phyloP scores from a whole-genome alignment of 2,329 filamentous ascomycete genomes.

The Venturia aucupariae region DNA sequence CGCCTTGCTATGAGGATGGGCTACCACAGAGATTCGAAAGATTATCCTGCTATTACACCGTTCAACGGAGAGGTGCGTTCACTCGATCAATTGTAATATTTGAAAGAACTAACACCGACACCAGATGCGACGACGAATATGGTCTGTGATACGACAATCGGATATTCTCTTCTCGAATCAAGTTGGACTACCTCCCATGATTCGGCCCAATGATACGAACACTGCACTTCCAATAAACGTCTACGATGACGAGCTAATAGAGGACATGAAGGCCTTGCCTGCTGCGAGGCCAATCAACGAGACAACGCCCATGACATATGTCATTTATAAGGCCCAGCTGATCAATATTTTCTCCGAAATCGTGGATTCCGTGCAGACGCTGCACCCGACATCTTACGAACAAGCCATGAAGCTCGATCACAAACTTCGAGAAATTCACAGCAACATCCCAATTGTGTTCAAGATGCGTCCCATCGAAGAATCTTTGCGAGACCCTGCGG shows the following conservation, averaged over 20 bases:
- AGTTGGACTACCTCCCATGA: slow-evolving; percentile 52
- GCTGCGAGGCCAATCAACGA: slow-evolving; percentile 58
- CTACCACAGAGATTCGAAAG: slow-evolving; percentile 31
- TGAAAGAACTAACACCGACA: slow-evolving; percentile 63
- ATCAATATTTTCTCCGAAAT: slow-evolving; percentile 63
- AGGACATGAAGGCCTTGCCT: slow-evolving; percentile 58
- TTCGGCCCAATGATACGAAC: slow-evolving; percentile 66
- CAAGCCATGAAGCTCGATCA: slow-evolving; percentile 52
- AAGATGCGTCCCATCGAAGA: slow-evolving; percentile 67
- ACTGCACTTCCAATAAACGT: slow-evolving; percentile 67
- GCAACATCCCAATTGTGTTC: slow-evolving; percentile 70
- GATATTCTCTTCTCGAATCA: slow-evolving; percentile 74
- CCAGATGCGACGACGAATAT: slow-evolving; percentile 58
- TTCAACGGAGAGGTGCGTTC: slow-evolving; percentile 43
- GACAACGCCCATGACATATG: slow-evolving; percentile 67
- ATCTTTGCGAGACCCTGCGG: slow-evolving; percentile 58
- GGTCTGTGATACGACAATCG: slow-evolving; percentile 60
- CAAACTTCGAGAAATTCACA: slow-evolving; percentile 46
- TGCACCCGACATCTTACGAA: slow-evolving; percentile 53
- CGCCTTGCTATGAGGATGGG: slow-evolving; percentile 36
- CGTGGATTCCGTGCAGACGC: slow-evolving; percentile 55
- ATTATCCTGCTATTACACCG: slow-evolving; percentile 26
- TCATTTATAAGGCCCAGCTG: slow-evolving; percentile 64
- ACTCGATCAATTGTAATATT: slow-evolving; percentile 72
- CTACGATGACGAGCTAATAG: slow-evolving; percentile 70